Evolutionary conservation across 345 rosid species (phyloP).

Genomic region (Pugionium dolabratum): DNA sequence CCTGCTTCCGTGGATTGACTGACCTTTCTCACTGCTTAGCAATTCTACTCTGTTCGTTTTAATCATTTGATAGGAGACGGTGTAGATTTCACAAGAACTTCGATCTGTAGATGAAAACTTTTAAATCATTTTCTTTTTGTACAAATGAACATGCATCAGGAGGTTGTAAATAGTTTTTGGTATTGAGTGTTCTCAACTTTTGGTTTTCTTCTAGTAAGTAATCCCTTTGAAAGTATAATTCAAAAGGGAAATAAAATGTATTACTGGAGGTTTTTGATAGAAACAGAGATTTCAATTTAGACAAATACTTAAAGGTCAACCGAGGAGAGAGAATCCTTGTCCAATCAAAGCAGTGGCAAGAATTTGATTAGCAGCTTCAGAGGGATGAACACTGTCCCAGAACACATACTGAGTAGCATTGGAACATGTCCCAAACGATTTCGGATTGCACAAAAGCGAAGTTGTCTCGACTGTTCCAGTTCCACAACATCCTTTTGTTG

Average conservation of each 20-base stretch:
- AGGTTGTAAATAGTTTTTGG: conserved; percentile 24
- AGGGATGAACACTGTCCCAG: conserved; percentile 94
- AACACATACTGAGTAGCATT: conserved; percentile 86
- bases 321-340: conserved; percentile 66
- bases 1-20: conserved; percentile 4
- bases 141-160: conserved; percentile 11
- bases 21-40: conserved; percentile 1
- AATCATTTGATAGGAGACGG: neutral
- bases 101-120: neutral
- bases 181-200: conserved; percentile 10
- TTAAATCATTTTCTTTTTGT: conserved; percentile 13
- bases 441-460: conserved; percentile 66
- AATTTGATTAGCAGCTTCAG: conserved; percentile 84
- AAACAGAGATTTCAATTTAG: conserved; percentile 9
- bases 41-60: conserved; percentile 1
- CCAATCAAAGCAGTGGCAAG: conserved; percentile 64
- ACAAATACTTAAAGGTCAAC: conserved; percentile 18
- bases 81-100: neutral
- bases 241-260: conserved; percentile 22
- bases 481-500: conserved; percentile 89
- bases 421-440: conserved; percentile 72
- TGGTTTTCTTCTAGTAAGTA: conserved; percentile 25
- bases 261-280: conserved; percentile 14
- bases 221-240: conserved; percentile 14
- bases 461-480: conserved; percentile 85